These are phyloP conservation scores for Ceratocystis papillata DNA, from an alignment of 2,329 filamentous ascomycete genomes.

Conservation along the genomic window DNA sequence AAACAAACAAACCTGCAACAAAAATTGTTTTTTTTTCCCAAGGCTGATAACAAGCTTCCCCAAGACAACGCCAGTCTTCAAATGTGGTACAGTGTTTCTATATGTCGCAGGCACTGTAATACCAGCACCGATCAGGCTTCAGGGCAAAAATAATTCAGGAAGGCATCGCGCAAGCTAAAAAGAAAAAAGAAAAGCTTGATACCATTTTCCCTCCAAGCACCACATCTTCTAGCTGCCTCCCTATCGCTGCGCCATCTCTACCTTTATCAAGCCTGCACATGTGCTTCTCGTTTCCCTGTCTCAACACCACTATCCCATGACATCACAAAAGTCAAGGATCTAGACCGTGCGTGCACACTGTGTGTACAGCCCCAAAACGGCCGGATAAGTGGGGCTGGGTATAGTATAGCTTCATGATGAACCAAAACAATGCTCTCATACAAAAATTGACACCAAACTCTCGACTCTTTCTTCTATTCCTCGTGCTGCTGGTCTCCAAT, in stretches of 20 bases:
- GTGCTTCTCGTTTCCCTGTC: background rate
- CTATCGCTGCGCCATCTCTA: too few relatives aligned
- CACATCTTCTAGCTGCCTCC: too few relatives aligned
- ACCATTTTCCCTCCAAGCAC: too few relatives aligned
- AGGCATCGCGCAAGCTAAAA: too few relatives aligned
- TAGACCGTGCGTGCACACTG: background rate
- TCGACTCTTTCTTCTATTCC: background rate
- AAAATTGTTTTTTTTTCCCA: background rate
- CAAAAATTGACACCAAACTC: background rate
- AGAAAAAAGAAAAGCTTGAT: too few relatives aligned
- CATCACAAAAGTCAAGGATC: conserved; percentile 1
- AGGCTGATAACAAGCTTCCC: conserved; percentile 9
- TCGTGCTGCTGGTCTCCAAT: background rate
- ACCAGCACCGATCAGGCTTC: too few relatives aligned
- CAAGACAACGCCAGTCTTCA: background rate
- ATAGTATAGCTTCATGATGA: background rate
- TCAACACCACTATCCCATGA: background rate
- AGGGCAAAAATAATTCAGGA: too few relatives aligned
- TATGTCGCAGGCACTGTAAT: background rate
- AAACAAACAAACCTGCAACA: conserved; percentile 4
- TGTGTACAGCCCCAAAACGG: conserved; percentile 12
- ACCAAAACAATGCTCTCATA: background rate
- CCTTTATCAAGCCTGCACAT: background rate
- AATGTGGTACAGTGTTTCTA: background rate
- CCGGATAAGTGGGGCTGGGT: background rate